Conservation (phyloP, 2,329 filamentous ascomycete species). For the Neonectria ditissima region DNA sequence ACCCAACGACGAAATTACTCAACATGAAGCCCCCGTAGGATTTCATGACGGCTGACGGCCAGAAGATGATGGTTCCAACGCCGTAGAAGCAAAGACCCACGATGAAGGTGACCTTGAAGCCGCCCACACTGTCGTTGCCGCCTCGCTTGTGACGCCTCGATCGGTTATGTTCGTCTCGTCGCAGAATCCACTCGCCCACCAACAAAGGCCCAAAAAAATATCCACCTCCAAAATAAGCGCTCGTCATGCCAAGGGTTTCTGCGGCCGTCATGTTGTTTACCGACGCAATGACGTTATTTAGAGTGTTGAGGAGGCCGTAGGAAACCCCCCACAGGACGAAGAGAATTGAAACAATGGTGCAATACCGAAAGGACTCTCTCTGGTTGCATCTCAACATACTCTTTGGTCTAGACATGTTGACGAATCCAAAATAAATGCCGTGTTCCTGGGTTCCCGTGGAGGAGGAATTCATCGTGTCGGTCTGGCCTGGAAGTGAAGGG, state of each 20-base stretch:
- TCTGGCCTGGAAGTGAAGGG: conserved; percentile 37
- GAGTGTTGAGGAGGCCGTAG: conserved; percentile 85
- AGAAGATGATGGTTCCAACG: conserved; percentile 84
- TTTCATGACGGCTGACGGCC: conserved; percentile 80
- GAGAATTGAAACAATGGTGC: conserved; percentile 79
- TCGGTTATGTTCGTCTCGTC: conserved; percentile 72
- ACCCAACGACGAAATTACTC: conserved; percentile 79
- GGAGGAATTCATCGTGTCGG: conserved; percentile 48
- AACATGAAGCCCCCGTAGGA: conserved; percentile 85
- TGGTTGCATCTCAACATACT: conserved; percentile 75
- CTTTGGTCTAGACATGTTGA: conserved; percentile 76
- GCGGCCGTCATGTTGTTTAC: conserved; percentile 71
- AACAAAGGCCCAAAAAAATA: conserved; percentile 78
- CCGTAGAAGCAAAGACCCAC: conserved; percentile 81
- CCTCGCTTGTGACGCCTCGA: conserved; percentile 54
- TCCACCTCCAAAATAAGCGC: conserved; percentile 76
- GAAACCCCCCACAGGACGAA: conserved; percentile 94
- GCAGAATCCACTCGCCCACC: conserved; percentile 77
- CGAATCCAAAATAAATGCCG: conserved; percentile 79
- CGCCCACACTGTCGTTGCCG: conserved; percentile 63
- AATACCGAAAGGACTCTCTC: conserved; percentile 76
- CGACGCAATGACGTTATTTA: conserved; percentile 77
- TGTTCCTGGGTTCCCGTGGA: conserved; percentile 53
- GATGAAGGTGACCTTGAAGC: conserved; percentile 86
- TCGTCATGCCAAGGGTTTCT: conserved; percentile 75